These are phyloP conservation scores for Stromatinia cepivora DNA, from an alignment of 2,329 filamentous ascomycete genomes.

Conservation along the genomic window DNA sequence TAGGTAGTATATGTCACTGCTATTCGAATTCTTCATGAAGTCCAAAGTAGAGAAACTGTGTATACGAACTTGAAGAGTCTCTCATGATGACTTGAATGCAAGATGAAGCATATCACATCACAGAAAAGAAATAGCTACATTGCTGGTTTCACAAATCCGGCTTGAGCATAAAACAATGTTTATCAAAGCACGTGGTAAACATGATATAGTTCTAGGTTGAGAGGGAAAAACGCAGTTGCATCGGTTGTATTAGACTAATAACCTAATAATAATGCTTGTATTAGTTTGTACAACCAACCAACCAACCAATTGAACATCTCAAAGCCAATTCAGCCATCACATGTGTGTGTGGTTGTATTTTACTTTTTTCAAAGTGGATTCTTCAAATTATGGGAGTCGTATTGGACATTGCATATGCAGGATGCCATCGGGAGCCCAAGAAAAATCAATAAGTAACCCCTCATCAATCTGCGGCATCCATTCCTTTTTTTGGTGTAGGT, in stretches of 20 bases:
- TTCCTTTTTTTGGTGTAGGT: not conserved
- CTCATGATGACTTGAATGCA: not conserved
- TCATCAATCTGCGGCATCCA: not conserved
- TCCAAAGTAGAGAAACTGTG: not conserved
- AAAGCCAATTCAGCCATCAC: not conserved
- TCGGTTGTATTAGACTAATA: not conserved
- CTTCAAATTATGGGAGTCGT: not conserved
- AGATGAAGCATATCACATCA: not conserved
- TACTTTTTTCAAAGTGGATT: not conserved
- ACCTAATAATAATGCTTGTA: not conserved
- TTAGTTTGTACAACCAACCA: not conserved
- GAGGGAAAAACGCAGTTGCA: not conserved
- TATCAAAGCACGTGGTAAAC: constrained; percentile 8
- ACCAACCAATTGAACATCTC: not conserved
- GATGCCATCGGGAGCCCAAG: not conserved
- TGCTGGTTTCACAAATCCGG: not conserved
- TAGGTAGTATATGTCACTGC: not conserved
- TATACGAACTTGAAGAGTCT: not conserved
- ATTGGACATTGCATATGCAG: not conserved
- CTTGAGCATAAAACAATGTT: not conserved
- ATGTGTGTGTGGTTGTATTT: not conserved
- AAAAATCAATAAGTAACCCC: not conserved
- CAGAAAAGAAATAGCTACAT: too few species aligned
- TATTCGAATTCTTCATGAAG: not conserved
- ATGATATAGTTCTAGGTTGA: not conserved